Percentiles rank a stretch among this genome's conserved stretches.
These are phyloP conservation scores for Aristolochia californica DNA, from an alignment of 164 flowering plant genomes.

Conservation along the genomic window DNA sequence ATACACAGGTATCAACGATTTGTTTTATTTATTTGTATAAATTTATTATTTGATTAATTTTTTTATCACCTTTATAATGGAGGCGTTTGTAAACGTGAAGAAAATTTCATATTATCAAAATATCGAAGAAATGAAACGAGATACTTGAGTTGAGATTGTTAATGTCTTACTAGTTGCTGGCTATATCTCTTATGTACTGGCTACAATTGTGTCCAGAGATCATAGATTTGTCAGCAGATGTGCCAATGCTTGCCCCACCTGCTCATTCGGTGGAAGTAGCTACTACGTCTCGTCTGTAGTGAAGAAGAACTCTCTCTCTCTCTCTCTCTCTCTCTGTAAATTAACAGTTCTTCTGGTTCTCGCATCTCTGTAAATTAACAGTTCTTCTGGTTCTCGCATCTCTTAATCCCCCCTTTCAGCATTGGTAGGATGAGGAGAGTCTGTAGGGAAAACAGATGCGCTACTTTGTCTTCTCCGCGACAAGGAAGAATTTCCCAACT, in stretches of 20 bases:
- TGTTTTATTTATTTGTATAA: slow-evolving; percentile 1
- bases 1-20: neutral
- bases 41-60: neutral
- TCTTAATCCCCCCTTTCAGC: too few relatives aligned
- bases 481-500: slow-evolving; percentile 45
- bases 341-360: neutral
- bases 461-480: slow-evolving; percentile 27
- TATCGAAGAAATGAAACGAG: slow-evolving; percentile 2
- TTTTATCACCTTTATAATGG: neutral
- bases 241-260: too few relatives aligned
- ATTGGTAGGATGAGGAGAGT: neutral
- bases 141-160: neutral
- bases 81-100: slow-evolving; percentile 1
- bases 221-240: too few relatives aligned
- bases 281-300: too few relatives aligned
- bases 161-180: too few relatives aligned
- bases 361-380: too few relatives aligned
- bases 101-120: neutral
- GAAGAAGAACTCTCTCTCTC: too few relatives aligned
- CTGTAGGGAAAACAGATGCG: slow-evolving; percentile 16
- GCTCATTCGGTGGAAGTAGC: too few relatives aligned
- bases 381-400: neutral
- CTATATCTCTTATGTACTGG: too few relatives aligned
- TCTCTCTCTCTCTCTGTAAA: too few relatives aligned
- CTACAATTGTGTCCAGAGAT: too few relatives aligned